A percentile compares a stretch with the other conserved stretches of the same genome.
phyloP scores from a whole-genome alignment of 495 filamentous ascomycete species.

The Hyaloscypha bicolor region DNA sequence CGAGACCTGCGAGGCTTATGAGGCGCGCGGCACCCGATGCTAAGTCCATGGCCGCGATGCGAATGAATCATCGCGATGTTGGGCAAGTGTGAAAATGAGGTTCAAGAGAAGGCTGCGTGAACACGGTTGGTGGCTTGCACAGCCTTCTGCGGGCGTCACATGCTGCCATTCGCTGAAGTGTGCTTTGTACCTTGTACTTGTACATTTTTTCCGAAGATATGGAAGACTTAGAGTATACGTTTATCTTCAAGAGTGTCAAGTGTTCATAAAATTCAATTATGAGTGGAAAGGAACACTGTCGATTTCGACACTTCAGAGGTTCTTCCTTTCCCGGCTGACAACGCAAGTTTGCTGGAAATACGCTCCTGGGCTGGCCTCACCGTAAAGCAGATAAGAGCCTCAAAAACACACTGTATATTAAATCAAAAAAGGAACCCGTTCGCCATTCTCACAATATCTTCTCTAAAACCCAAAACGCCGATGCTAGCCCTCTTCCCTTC shows the following conservation, averaged over 20 bases:
- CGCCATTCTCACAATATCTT: slow-evolving; percentile 5
- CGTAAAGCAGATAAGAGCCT: background rate
- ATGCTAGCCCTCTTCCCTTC: slow-evolving; percentile 4
- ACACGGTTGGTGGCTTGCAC: slow-evolving; percentile 1
- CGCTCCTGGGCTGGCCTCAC: background rate
- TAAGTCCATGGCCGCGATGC: background rate
- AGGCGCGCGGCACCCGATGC: background rate
- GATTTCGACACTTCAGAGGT: no score
- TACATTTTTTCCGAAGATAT: background rate
- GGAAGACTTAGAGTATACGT: no score
- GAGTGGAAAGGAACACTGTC: no score
- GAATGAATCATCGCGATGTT: background rate
- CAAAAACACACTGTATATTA: background rate
- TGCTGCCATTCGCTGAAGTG: background rate
- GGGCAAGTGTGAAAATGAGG: background rate
- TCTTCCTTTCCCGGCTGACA: background rate
- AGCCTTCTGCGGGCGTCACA: background rate
- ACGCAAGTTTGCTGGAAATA: background rate
- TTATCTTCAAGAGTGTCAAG: no score
- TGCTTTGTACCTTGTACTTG: background rate
- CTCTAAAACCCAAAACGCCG: slow-evolving; percentile 10
- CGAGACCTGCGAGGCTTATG: slow-evolving; percentile 1
- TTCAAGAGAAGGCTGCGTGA: background rate
- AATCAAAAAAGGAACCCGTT: background rate
- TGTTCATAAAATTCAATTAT: no score